Evolutionary conservation across 768 basidiomycete genomes (phyloP).

Genomic region (Flagelloscypha sp.): DNA sequence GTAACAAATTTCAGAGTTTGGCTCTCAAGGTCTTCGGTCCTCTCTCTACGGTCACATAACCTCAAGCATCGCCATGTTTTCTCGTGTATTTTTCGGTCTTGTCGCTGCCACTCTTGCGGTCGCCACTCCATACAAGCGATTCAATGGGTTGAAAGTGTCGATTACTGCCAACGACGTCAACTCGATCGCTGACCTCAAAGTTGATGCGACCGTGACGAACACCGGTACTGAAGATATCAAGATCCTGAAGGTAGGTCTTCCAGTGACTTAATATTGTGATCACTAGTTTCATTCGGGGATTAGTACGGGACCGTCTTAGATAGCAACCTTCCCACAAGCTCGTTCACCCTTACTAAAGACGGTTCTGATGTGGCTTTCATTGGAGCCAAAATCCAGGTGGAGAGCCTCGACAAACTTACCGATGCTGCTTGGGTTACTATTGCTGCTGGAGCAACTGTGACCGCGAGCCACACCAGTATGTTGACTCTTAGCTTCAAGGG

Average conservation of each 20-base stretch:
- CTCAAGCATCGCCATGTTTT: no score
- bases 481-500: neutral
- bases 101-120: conserved; percentile 19
- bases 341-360: conserved; percentile 34
- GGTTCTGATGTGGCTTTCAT: conserved; percentile 31
- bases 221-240: conserved; percentile 29
- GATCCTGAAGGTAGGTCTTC: conserved; percentile 36
- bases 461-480: conserved; percentile 30
- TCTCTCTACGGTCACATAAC: no score
- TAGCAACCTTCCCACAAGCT: conserved; percentile 30
- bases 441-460: conserved; percentile 29
- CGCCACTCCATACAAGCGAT: conserved; percentile 25
- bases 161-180: conserved; percentile 20
- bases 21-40: no score
- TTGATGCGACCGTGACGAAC: conserved; percentile 35
- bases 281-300: no score
- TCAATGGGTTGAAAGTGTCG: conserved; percentile 23
- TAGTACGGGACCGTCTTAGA: conserved; percentile 40
- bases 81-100: conserved; percentile 20
- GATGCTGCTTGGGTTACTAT: conserved; percentile 32
- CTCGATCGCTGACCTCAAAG: conserved; percentile 31
- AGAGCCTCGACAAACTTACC: conserved; percentile 26
- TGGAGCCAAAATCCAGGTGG: conserved; percentile 39
- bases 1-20: no score
- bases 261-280: no score